Base-by-base conservation (phyloP, 805 yeast species). In the Kodamaea laetipori region DNA sequence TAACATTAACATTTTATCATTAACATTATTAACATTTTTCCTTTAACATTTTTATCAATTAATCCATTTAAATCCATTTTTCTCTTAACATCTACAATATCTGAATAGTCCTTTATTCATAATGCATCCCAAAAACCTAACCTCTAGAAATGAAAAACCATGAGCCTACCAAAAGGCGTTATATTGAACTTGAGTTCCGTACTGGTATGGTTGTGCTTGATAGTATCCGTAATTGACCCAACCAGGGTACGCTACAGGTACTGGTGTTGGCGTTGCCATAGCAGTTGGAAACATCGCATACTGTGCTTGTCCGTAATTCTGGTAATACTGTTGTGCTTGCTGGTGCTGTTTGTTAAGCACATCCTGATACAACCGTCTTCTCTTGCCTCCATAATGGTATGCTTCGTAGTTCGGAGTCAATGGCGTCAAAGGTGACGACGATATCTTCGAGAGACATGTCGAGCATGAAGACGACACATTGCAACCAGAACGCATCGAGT, bases 401-500 rank as follows among this genome's bases (percentile, higher is more conserved):
- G 30, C 41, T 8, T 27, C 40, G 39, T 46, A 39, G 41, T 47
- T 49, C 18, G 61, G 61, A 4, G 61, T 55, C 16, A 50, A 47
- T 27, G 63, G 63, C 12, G 61, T 58, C 32, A 58, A 50, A 18
- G 63, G 60, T n/a, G 41, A 38, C 12, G 41, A 38, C 11, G 41
- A 21, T 13, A 38, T 30, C 12, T 12, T 30, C 19, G 19, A 13
- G 4, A 30, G 17, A 10, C 34, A 30, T 8, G 34, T 30, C 5
- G 34, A 30, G 10, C 34, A 30, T 12, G 34, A 30, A n/a, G 34
- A 39, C 34, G 10, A 31, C 35, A 16, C 13, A 15, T 10, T 16
- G 18, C 34, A 30, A 4, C 34, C 34, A 12, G 34, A 30, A 10
- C 34, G 13, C 34, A 30, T 30, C 3, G 34, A 30, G 11, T 30